Evolutionary conservation across 805 yeast species (phyloP).

Genomic region (Yamadazyma scolyti): DNA sequence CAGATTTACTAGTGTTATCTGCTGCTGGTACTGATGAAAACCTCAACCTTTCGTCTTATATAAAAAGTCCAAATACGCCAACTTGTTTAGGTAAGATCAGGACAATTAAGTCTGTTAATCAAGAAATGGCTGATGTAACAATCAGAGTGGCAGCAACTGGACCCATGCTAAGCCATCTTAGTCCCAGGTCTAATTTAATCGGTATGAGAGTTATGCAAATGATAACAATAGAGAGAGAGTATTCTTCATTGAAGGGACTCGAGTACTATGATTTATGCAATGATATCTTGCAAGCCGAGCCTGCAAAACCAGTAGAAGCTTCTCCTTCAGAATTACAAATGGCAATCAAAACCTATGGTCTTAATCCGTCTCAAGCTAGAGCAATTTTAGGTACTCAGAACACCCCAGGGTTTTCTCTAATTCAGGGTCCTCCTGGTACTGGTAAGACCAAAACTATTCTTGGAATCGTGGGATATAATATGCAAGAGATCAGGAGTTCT

Average conservation of each 20-base stretch:
- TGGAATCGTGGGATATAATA: constrained; percentile 80
- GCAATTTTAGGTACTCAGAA: constrained; percentile 76
- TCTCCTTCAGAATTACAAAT: constrained; percentile 30
- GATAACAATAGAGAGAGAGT: constrained; percentile 93
- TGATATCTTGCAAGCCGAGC: constrained; percentile 63
- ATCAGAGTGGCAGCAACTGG: constrained; percentile 60
- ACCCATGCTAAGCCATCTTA: constrained; percentile 49
- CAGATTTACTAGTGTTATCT: constrained; percentile 62
- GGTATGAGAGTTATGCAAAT: constrained; percentile 79
- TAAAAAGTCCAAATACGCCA: constrained; percentile 26
- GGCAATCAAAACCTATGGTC: constrained; percentile 49
- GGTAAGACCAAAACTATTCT: constrained; percentile 97
- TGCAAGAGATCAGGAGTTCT: constrained; percentile 22
- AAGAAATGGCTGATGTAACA: constrained; percentile 72
- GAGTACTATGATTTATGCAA: constrained; percentile 75
- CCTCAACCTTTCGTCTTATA: constrained; percentile 16
- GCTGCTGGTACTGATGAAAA: constrained; percentile 3
- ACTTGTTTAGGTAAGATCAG: constrained; percentile 80
- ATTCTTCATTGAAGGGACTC: constrained; percentile 74
- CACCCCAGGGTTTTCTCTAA: constrained; percentile 75
- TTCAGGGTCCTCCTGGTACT: constrained; percentile 99
- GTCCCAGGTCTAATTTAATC: constrained; percentile 60
- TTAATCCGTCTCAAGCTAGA: constrained; percentile 85
- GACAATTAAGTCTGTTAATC: constrained; percentile 61
- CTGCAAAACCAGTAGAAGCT: constrained; percentile 40